Evolutionary conservation across 139 green algal species (phyloP), one percentile per base, ranked within the genome.

Genomic region (Chlorella sp.): DNA sequence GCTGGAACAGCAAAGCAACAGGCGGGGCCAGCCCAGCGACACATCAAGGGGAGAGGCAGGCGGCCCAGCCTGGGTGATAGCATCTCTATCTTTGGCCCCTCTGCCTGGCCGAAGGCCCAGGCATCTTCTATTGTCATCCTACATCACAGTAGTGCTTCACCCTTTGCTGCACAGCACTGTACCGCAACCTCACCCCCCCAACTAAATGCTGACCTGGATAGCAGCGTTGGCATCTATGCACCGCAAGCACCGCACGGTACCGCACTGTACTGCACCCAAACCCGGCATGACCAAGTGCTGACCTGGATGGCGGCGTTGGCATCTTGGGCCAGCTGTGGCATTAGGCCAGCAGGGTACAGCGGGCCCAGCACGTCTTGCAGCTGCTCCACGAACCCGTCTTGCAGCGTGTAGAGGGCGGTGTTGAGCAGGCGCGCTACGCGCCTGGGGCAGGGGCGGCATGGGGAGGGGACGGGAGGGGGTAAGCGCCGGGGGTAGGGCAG

Each of bases 381-480:
- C 84, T 88, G 66, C 84, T 80, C 66, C n/a, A 81, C 68, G 22
- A 88, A 81, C 39, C 84, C 84, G 68, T 80, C 84, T 32, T 87
- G 34, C 30, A 88, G 77, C 7, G 66, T 69, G 84, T 68, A 88
- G 30, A 81, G 73, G 3, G 68, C 66, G 4, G 84, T 81, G 84
- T 81, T 88, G 84, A 88, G 84, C 68, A 88, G 84, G 66, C 84
- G 84, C 7, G 84, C 84, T 0, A 88, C 84, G 39, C 84, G 84
- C 68, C 84, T 88, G 84, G 39, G 28, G 66, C 66, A 73, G 66
- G 66, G 66, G 48, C 48, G 48, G 48, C 5, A 9, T 57, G 48
- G 48, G 7, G 48, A 16, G 48, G 48, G 48, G 48, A 57, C 7
- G 48, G 48, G 48, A 5, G 48, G 48, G 48, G 48, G 9, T 57